Base-by-base conservation (phyloP, 805 yeast species). In the Middelhovenomyces tepae region DNA sequence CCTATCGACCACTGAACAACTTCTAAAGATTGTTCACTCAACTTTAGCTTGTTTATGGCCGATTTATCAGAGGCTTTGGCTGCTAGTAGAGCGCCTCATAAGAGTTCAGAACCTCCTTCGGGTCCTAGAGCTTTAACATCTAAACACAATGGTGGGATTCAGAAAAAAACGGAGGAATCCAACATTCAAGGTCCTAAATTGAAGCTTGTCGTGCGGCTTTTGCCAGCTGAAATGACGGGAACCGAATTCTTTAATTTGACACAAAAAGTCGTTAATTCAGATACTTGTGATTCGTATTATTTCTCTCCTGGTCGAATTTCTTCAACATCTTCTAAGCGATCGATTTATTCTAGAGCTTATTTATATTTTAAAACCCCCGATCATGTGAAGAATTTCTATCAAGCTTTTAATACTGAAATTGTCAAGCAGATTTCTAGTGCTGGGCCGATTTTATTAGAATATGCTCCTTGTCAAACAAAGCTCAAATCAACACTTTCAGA, bases 291-390 rank as follows among this genome's bases (percentile, higher is more conserved):
- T 3, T 39, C 34, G 28, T 21, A 28, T 10, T 45, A 43, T 38
- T 51, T 32, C 25, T 43, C 42, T 3, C 37, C 31, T 5, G 56
- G 56, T 55, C 55, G 32, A 54, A 55, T 38, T 48, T 56, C 14
- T 29, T 45, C 26, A 62, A 60, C 21, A 44, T 46, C 27, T 51
- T 51, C 28, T 48, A 47, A 39, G 56, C 54, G 16, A n/a, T 65
- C 71, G 2, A 50, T 48, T 2, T 60, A 48, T 37, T 60, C 72
- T 5, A 53, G 73, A 27, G 66, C 66, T 3, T 70, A 70, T 43
- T 42, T 64, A 11, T 48, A 51, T 11, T 65, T 70, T 36, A 52
- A 54, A 23, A 44, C 46, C 5, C 42, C 47, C 26, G 53, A 47
- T 2, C 39, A 43, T 8, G 32, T 65, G 16, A 47, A 49, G 16